Percentiles rank a stretch among this genome's conserved stretches.
Evolutionary conservation across 257 asterid genomes (phyloP).

Genomic region (Echites panduratus): DNA sequence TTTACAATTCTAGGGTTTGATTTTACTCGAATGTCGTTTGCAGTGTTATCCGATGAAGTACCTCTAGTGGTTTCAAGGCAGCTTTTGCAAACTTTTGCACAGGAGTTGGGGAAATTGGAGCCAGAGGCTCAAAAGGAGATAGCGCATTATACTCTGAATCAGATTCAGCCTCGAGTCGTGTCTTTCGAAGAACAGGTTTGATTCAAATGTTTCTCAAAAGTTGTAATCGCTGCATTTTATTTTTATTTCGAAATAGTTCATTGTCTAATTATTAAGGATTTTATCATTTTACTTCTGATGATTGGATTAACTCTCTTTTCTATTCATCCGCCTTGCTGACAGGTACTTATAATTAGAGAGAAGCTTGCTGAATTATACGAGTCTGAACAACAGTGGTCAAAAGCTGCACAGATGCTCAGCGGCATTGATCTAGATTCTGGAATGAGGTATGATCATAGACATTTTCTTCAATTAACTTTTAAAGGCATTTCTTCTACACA

Average conservation of each 20-base stretch:
- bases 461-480: background rate
- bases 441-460: slow-evolving; percentile 64
- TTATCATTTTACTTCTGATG: background rate
- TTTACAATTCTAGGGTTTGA: slow-evolving; percentile 13
- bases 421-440: slow-evolving; percentile 99
- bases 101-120: slow-evolving; percentile 79
- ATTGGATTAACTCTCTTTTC: background rate
- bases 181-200: slow-evolving; percentile 93
- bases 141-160: slow-evolving; percentile 80
- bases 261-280: slow-evolving; percentile 1
- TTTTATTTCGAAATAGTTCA: slow-evolving; percentile 5
- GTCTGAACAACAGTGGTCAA: slow-evolving; percentile 92
- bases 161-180: slow-evolving; percentile 94
- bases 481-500: background rate
- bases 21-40: slow-evolving; percentile 6
- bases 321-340: slow-evolving; percentile 14
- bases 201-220: background rate
- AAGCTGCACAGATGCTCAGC: slow-evolving; percentile 98
- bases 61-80: slow-evolving; percentile 95
- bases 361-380: slow-evolving; percentile 90
- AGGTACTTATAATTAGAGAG: slow-evolving; percentile 92
- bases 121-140: slow-evolving; percentile 87
- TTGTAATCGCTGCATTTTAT: background rate
- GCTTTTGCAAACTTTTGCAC: slow-evolving; percentile 88
- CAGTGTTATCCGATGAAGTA: slow-evolving; percentile 87